Evolutionary conservation across 306 rosid species (phyloP), one percentile per base, ranked within the genome.

Genomic region (Acacia confusa): DNA sequence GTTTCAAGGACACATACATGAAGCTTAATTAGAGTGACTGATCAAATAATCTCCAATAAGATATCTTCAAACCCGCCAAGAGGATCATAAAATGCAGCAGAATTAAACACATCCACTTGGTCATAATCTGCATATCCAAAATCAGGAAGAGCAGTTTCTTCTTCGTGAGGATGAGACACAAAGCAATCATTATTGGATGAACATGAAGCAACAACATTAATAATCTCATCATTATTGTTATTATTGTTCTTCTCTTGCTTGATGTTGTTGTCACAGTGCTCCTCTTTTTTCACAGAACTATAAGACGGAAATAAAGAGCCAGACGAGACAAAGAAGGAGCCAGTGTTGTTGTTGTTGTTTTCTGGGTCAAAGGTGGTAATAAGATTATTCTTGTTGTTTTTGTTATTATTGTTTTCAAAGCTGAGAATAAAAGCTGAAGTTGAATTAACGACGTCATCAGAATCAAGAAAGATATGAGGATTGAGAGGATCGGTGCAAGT

Each of bases 381-480:
- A 40, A 38, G 81, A 84, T 84, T 24, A 24, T 53, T 53, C 2
- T n/a, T 20, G 12, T 20, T 6, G 2, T 53, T 44, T 14, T 1
- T 44, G 48, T 44, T 2, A 44, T 44, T 44, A 7, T 44, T 84
- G 83, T 87, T 30, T 30, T 30, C 82, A 64, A 94, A 92, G 78
- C 91, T 81, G 60, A 91, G 81, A 9, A 86, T 44, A 0, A 27
- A 7, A 34, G 92, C 70, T 12, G 93, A 78, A 8, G 71, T 78
- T 16, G 76, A 38, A 55, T 55, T n/a, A 45, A 68, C 74, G 16
- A 9, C 3, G 63, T 78, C 76, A 70, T 30, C 17, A 8, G 86
- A 77, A 65, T 88, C 93, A 52, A 91, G 27, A 40, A 91, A 77
- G 19, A 89, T 68, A 9, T 89, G 84, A 30, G 96, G 88, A 75